A percentile compares a stretch with the other conserved stretches of the same genome.
phyloP scores from a whole-genome alignment of 2,329 filamentous ascomycete genomes.

The Exophiala phaeomuriformis region DNA sequence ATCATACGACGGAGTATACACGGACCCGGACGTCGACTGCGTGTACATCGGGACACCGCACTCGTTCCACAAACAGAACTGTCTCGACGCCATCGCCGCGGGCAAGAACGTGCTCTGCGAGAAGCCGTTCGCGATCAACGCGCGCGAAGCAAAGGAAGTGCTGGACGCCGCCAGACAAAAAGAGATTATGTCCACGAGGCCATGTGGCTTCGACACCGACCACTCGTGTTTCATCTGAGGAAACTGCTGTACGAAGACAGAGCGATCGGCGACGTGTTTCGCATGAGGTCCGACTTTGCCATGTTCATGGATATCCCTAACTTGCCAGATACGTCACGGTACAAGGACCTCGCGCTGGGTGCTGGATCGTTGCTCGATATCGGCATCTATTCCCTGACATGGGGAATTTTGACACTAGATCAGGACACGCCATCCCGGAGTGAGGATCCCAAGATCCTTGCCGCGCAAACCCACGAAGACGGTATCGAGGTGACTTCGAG shows the following conservation, averaged over 20 bases:
- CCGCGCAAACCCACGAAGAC: slow-evolving; percentile 26
- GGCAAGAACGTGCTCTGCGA: slow-evolving; percentile 87
- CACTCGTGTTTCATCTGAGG: slow-evolving; percentile 63
- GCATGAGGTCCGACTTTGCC: slow-evolving; percentile 49
- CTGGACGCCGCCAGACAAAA: slow-evolving; percentile 66
- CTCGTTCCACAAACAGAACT: slow-evolving; percentile 87
- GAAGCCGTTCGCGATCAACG: slow-evolving; percentile 82
- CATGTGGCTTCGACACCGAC: slow-evolving; percentile 76
- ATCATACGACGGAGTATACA: neutral
- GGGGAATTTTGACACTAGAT: slow-evolving; percentile 68
- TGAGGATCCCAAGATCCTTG: neutral
- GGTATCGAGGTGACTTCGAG: slow-evolving; percentile 32
- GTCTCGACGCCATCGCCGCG: slow-evolving; percentile 70
- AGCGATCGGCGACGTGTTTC: slow-evolving; percentile 47
- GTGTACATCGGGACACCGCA: slow-evolving; percentile 40
- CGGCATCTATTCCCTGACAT: slow-evolving; percentile 81
- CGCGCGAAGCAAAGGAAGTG: slow-evolving; percentile 64
- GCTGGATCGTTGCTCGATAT: slow-evolving; percentile 77
- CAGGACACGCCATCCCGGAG: slow-evolving; percentile 7
- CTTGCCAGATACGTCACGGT: slow-evolving; percentile 11
- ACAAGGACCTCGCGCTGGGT: slow-evolving; percentile 75
- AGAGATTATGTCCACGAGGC: slow-evolving; percentile 68
- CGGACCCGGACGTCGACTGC: neutral
- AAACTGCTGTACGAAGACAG: slow-evolving; percentile 44
- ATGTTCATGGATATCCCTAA: slow-evolving; percentile 15